Conservation (phyloP, 805 yeast genomes). For the Grigorovia jiainica region DNA sequence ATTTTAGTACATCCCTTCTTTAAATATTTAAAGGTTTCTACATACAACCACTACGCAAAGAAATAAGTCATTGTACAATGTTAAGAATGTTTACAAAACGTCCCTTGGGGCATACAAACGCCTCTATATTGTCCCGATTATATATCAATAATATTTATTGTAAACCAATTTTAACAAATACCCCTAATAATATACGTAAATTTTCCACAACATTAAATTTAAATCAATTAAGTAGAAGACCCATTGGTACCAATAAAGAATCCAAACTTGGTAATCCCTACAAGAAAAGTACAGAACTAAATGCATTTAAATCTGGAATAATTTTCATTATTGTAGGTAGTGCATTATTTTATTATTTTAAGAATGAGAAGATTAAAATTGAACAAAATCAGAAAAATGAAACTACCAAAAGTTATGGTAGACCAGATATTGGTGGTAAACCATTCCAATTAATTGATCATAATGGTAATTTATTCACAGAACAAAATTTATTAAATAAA, state of each 20-base stretch:
- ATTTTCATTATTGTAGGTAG: conserved; percentile 63
- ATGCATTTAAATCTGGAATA: conserved; percentile 77
- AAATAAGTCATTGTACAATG: no score
- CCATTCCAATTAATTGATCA: conserved; percentile 67
- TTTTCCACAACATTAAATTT: background rate
- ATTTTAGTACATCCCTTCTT: no score
- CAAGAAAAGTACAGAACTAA: conserved; percentile 48
- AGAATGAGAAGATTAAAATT: conserved; percentile 65
- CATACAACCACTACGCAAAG: no score
- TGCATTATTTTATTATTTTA: conserved; percentile 60
- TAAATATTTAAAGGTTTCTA: no score
- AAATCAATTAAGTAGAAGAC: conserved; percentile 64
- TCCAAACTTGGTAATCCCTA: conserved; percentile 28
- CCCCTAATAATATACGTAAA: no score
- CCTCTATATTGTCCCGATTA: no score
- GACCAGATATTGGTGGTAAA: conserved; percentile 93
- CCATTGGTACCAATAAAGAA: conserved; percentile 44
- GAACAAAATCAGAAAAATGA: conserved; percentile 72
- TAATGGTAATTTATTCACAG: conserved; percentile 65
- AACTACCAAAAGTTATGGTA: conserved; percentile 79
- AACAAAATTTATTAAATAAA: conserved; percentile 63
- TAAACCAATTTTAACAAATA: no score
- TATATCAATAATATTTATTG: no score
- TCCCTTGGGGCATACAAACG: no score
- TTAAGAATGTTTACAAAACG: no score